Evolutionary conservation across 225 moss, liverwort and hornwort genomes (phyloP), one percentile per base, ranked within the genome.

Genomic region (Sphagnum contortum): DNA sequence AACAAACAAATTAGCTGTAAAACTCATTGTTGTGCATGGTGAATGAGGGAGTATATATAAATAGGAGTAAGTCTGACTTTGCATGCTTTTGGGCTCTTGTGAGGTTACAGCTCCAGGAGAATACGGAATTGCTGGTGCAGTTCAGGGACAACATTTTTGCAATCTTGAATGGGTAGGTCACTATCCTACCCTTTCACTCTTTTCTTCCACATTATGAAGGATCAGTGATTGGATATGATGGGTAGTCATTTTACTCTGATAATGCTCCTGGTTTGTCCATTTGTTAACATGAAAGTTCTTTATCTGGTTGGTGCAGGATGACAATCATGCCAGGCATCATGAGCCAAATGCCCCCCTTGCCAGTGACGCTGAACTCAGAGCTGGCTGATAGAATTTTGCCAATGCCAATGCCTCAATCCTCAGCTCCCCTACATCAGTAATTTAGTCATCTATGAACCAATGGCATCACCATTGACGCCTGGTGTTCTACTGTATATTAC

Each of bases 271-370:
- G 29, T 29, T 29, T 29, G 29, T 0, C 29, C 1, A 29, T 29
- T 29, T 1, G 29, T 29, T 29, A 29, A 29, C 29, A 29, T 29
- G 29, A 29, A 29, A 29, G 29, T 29, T 29, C 1, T 29, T 29
- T 29, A 29, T 29, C 29, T 1, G 29, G 29, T 47, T 81, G 60
- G 50, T 76, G 72, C 90, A 98, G 96, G 76, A 92, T 98, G 90
- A 92, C 88, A 72, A 87, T 86, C 13, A 92, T 98, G 96, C 96
- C 96, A n/a, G 96, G 96, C 54, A 91, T 98, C 47, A 98, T 98
- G 96, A 98, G 96, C 76, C 96, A 98, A 84, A 98, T 98, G 96
- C 96, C 96, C 49, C 94, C 91, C 60, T 80, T 98, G 70, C 96
- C 96, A 49, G 92, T 98, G 72, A 92, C 87, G 68, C 76, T 98